Percentiles rank a stretch among this genome's conserved stretches.
Conservation (phyloP, 768 basidiomycete species). For the Clavaria fumosa region DNA sequence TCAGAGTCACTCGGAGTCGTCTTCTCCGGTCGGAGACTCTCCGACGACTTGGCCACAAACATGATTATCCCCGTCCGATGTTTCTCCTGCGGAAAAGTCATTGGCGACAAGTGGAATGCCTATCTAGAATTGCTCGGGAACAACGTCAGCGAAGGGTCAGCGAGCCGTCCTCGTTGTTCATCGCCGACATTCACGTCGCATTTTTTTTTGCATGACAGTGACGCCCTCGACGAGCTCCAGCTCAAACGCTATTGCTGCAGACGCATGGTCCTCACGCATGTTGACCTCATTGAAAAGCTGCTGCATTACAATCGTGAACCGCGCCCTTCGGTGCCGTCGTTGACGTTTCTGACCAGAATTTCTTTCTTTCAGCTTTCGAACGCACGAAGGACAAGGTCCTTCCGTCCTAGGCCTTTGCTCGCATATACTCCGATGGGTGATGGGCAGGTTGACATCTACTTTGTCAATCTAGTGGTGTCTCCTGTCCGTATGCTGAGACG, state of each 20-base stretch:
- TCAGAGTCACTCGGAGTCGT: background rate
- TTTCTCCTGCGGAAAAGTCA: conserved; percentile 94
- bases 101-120: conserved; percentile 89
- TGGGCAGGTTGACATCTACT: too few species aligned
- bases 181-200: conserved; percentile 2
- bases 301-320: conserved; percentile 87
- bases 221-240: conserved; percentile 79
- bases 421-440: too few species aligned
- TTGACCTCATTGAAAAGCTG: conserved; percentile 94
- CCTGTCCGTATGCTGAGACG: too few species aligned
- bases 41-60: too few species aligned
- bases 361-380: conserved; percentile 30
- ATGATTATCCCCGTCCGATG: conserved; percentile 96
- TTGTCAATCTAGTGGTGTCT: too few species aligned
- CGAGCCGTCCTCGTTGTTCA: conserved; percentile 8
- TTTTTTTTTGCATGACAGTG: conserved; percentile 28
- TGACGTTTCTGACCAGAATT: background rate
- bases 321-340: background rate
- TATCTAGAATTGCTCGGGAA: conserved; percentile 71
- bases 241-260: conserved; percentile 92
- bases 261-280: conserved; percentile 94
- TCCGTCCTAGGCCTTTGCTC: too few species aligned
- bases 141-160: conserved; percentile 82
- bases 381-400: conserved; percentile 34
- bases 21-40: background rate